Base-by-base conservation (phyloP, 1,284 basidiomycete species). In the Sporisorium scitamineum region DNA sequence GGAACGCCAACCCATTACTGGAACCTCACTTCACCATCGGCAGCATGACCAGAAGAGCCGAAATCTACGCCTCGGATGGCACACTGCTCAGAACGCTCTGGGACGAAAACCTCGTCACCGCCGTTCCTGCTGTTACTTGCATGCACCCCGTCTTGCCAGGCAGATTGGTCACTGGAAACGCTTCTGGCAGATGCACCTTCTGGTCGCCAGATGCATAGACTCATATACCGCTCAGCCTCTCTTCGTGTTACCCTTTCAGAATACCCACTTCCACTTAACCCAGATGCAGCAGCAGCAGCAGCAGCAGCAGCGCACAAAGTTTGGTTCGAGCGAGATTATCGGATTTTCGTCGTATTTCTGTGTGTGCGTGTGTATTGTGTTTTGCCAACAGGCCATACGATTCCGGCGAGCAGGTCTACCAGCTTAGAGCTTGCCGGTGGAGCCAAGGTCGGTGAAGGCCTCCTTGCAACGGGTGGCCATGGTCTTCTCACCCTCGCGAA, bases 401-500 rank as follows among this genome's bases (percentile, higher is more conserved):
- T 42, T 42, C n/a, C 8, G 39, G 8, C n/a, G 6, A 20, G 39
- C 18, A 4, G 8, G 11, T 13, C 22, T 1, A 10, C 5, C 50
- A 32, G 31, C 31, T 80, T 76, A 85, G 63, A 85, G 81, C 71
- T 82, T 64, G 63, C 75, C 75, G 5, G 58, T 63, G 24, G 81
- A 80, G 79, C 93, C 93, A 75, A 99, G 90, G 87, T 99, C 95
- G 50, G 87, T 80, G 87, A 94, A 95, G 39, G 97, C 95, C 87
- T 93, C 92, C 88, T 94, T 93, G 88, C 96, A 94, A 85, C 97
- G 94, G 76, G 87, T 90, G 56, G 87, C 65, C 83, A 99, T 91
- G 26, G 95, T 97, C 91, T 97, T 95, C 89, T 99, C 97, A 78
- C 95, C 95, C 88, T 97, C 95, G 84, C 96, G 93, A 52, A 98